A percentile compares a stretch with the other conserved stretches of the same genome.
Conservation (phyloP, 805 yeast genomes). For the Starmera quercuum region DNA sequence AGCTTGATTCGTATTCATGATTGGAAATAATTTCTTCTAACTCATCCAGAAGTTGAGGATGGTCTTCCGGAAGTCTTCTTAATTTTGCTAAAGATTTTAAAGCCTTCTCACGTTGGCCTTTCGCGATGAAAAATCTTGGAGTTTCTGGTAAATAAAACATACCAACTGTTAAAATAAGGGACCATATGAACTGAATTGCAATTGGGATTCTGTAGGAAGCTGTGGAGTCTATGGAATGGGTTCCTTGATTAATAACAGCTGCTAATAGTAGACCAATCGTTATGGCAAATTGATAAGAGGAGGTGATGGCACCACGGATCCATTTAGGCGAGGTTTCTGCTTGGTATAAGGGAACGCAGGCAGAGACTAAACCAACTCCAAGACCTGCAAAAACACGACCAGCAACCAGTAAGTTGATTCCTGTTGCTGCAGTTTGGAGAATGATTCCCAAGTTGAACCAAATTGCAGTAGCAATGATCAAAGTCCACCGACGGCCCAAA, state of each 20-base stretch:
- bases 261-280: constrained; percentile 72
- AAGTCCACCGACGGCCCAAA: constrained; percentile 47
- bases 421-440: constrained; percentile 38
- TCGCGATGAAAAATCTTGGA: constrained; percentile 62
- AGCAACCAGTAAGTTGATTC: constrained; percentile 44
- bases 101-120: constrained; percentile 50
- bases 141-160: constrained; percentile 67
- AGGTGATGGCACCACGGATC: constrained; percentile 72
- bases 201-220: constrained; percentile 71
- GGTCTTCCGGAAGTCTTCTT: constrained; percentile 39
- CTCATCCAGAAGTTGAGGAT: constrained; percentile 37
- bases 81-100: constrained; percentile 45
- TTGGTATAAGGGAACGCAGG: constrained; percentile 68
- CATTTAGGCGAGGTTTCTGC: constrained; percentile 76
- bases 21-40: constrained; percentile 41
- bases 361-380: constrained; percentile 69
- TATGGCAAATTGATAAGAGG: constrained; percentile 65
- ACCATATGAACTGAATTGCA: constrained; percentile 66
- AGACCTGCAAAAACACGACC: constrained; percentile 68
- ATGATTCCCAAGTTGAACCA: constrained; percentile 48
- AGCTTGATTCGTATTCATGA: constrained; percentile 35
- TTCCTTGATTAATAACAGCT: constrained; percentile 62
- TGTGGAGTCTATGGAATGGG: constrained; percentile 41
- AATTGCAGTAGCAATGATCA: constrained; percentile 33
- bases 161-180: constrained; percentile 52